Conservation (phyloP, 148 eudicot genomes). For the Silene uniflora region DNA sequence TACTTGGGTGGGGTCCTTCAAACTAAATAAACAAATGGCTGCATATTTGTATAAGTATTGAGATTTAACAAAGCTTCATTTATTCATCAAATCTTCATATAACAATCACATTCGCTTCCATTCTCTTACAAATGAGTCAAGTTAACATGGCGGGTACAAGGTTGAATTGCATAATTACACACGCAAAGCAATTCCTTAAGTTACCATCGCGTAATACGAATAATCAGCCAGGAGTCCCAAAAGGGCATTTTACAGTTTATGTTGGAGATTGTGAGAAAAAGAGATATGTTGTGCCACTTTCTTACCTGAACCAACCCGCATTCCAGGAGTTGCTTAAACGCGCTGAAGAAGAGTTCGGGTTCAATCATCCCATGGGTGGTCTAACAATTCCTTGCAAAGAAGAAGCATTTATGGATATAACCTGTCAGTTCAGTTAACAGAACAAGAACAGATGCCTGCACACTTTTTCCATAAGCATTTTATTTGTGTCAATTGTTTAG, state of each 20-base stretch:
- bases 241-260: conserved; percentile 50
- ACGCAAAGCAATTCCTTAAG: conserved; percentile 31
- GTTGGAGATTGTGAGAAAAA: conserved; percentile 42
- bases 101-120: background rate
- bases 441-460: background rate
- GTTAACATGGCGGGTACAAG: conserved; percentile 31
- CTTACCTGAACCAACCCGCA: conserved; percentile 49
- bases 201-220: conserved; percentile 21
- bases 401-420: conserved; percentile 27
- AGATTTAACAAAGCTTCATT: conserved; percentile 5
- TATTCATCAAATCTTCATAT: background rate
- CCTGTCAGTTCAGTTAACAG: conserved; percentile 11
- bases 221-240: conserved; percentile 35
- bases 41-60: conserved; percentile 15
- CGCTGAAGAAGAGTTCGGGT: conserved; percentile 61
- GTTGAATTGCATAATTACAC: conserved; percentile 29
- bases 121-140: background rate
- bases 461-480: background rate
- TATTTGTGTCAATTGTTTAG: background rate
- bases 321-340: conserved; percentile 41
- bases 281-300: conserved; percentile 43
- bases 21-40: background rate
- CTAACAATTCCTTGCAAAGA: conserved; percentile 50
- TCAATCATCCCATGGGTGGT: conserved; percentile 50
- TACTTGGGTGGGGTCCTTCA: conserved; percentile 10